These are phyloP conservation scores for Apophysomyces sp. DNA, from an alignment of 371 early-diverging fungal genomes.

Conservation along the genomic window DNA sequence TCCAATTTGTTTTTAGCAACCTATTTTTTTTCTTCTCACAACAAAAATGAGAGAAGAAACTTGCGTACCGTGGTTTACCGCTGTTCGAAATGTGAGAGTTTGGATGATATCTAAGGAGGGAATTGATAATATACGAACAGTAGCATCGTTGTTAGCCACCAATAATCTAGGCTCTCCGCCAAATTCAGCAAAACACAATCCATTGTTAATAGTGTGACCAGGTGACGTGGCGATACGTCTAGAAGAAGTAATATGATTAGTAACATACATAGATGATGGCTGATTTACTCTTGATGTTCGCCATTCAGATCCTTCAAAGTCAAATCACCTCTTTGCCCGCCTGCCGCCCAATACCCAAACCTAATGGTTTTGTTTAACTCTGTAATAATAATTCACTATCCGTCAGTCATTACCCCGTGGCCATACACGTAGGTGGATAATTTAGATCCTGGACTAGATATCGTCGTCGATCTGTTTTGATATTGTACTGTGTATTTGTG, in stretches of 20 bases:
- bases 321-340: conserved; percentile 88
- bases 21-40: no score
- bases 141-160: conserved; percentile 93
- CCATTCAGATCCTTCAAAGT: conserved; percentile 72
- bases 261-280: not conserved
- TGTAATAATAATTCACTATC: no score
- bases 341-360: conserved; percentile 83
- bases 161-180: conserved; percentile 66
- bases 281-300: conserved; percentile 57
- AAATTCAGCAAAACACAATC: conserved; percentile 74
- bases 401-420: conserved; percentile 54
- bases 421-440: conserved; percentile 83
- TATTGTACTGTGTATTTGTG: conserved; percentile 66
- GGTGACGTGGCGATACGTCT: conserved; percentile 76
- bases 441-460: conserved; percentile 58
- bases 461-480: conserved; percentile 45
- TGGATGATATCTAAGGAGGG: conserved; percentile 70
- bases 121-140: conserved; percentile 82
- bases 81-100: conserved; percentile 75
- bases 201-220: conserved; percentile 91
- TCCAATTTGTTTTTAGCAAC: not conserved
- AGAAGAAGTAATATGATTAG: not conserved
- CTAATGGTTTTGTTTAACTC: no score
- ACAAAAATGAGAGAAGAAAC: not conserved
- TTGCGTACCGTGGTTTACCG: conserved; percentile 76